These are phyloP conservation scores for Cordyceps javanica DNA, from an alignment of 2,329 filamentous ascomycete species.

Conservation along the genomic window DNA sequence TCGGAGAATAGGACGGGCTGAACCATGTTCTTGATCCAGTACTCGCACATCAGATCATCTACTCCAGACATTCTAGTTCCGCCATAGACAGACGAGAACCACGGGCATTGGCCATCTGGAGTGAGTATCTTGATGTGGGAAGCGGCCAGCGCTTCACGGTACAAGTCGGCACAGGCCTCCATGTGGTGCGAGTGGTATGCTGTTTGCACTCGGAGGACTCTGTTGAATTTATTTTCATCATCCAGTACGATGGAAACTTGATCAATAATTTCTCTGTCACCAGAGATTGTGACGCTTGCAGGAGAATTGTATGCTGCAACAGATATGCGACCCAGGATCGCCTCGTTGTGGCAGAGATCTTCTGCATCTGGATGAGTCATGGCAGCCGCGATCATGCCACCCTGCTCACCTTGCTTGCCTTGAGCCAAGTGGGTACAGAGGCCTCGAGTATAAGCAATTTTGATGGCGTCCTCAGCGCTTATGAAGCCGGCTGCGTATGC, in stretches of 20 bases:
- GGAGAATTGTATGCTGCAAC: conserved; percentile 18
- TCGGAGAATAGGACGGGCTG: conserved; percentile 8
- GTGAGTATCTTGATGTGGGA: neutral
- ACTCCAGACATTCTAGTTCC: neutral
- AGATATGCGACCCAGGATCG: conserved; percentile 5
- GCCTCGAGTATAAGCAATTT: conserved; percentile 40
- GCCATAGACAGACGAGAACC: conserved; percentile 5
- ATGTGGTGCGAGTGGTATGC: conserved; percentile 29
- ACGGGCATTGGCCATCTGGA: neutral
- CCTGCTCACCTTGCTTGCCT: conserved; percentile 32
- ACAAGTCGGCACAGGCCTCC: neutral
- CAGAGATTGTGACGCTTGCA: conserved; percentile 19
- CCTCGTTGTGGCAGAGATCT: neutral
- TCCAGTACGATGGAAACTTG: conserved; percentile 14
- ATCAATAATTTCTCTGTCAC: conserved; percentile 18
- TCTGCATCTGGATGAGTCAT: conserved; percentile 12
- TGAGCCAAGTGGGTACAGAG: conserved; percentile 28
- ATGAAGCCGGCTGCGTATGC: conserved; percentile 35
- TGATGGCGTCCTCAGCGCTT: conserved; percentile 34
- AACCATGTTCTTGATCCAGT: conserved; percentile 12
- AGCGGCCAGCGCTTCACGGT: neutral
- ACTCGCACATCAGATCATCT: neutral
- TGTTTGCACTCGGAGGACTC: conserved; percentile 21
- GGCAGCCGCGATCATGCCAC: conserved; percentile 46
- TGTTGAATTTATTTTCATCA: conserved; percentile 15